Conservation (phyloP, 2,329 filamentous ascomycete genomes). For the Leptodontidium sp. region DNA sequence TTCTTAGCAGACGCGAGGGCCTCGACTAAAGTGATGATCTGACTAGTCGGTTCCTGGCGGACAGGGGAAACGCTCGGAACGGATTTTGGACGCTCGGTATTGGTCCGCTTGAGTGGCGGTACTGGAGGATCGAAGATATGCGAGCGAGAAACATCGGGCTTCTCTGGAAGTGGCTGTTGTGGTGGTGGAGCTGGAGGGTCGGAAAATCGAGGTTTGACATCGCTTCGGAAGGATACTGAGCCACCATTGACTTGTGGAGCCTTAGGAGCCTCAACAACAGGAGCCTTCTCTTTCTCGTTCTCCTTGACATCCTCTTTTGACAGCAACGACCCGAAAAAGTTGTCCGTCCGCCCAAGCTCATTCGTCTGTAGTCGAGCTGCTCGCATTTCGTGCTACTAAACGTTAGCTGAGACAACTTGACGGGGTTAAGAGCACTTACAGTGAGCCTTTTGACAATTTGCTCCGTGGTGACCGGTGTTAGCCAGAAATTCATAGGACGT, state of each 20-base stretch:
- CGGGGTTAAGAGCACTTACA: constrained; percentile 32
- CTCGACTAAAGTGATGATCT: constrained; percentile 85
- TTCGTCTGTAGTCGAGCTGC: constrained; percentile 86
- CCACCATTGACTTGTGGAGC: constrained; percentile 55
- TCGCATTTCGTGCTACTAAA: constrained; percentile 81
- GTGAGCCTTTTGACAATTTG: constrained; percentile 83
- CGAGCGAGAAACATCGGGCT: constrained; percentile 74
- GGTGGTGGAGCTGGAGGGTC: constrained; percentile 94
- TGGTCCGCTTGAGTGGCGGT: constrained; percentile 75
- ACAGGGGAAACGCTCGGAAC: constrained; percentile 56
- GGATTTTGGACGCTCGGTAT: constrained; percentile 77
- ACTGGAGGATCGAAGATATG: constrained; percentile 55
- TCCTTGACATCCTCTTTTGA: constrained; percentile 74
- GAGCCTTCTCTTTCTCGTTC: constrained; percentile 55
- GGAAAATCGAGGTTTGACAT: constrained; percentile 85
- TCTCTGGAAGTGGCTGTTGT: constrained; percentile 91
- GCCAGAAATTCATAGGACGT: constrained; percentile 81
- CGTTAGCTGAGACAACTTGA: constrained; percentile 37
- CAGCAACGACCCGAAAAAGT: constrained; percentile 81
- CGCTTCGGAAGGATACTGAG: constrained; percentile 64
- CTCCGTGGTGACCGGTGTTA: constrained; percentile 90
- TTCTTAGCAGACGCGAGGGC: constrained; percentile 84
- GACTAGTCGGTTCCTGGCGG: constrained; percentile 65
- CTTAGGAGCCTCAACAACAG: constrained; percentile 58
- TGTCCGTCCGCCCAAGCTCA: constrained; percentile 82